These are phyloP conservation scores for Colletotrichum agaves DNA, from an alignment of 2,329 filamentous ascomycete species.

Conservation along the genomic window DNA sequence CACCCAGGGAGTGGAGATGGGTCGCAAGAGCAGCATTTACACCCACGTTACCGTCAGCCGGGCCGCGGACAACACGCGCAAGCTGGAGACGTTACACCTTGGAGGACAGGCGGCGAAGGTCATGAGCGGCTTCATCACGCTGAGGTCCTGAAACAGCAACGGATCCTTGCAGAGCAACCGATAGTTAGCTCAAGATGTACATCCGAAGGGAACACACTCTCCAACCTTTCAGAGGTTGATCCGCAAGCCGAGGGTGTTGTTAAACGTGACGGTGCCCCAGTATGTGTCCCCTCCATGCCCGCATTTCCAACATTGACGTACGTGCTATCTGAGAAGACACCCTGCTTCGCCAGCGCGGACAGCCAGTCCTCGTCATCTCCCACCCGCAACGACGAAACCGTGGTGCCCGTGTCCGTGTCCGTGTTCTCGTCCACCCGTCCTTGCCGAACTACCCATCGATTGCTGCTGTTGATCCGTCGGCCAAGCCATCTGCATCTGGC, in stretches of 20 bases:
- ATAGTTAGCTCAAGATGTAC: neutral
- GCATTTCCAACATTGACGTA: slow-evolving; percentile 57
- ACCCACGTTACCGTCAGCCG: slow-evolving; percentile 7
- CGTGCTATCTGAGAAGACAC: slow-evolving; percentile 48
- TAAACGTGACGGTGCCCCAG: slow-evolving; percentile 41
- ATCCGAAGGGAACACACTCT: neutral
- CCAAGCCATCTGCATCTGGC: slow-evolving; percentile 56
- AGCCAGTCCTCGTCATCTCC: slow-evolving; percentile 57
- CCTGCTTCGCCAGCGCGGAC: slow-evolving; percentile 48
- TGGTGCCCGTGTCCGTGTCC: slow-evolving; percentile 55
- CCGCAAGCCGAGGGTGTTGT: slow-evolving; percentile 40
- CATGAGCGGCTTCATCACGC: slow-evolving; percentile 31
- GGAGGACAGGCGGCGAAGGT: slow-evolving; percentile 30
- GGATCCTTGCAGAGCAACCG: neutral
- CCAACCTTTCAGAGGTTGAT: slow-evolving; percentile 35
- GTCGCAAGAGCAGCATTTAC: slow-evolving; percentile 31
- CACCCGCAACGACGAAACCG: slow-evolving; percentile 50
- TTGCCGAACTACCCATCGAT: slow-evolving; percentile 49
- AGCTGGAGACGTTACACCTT: slow-evolving; percentile 24
- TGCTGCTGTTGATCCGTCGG: slow-evolving; percentile 47
- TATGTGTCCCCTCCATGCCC: slow-evolving; percentile 45
- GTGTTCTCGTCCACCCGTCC: slow-evolving; percentile 52
- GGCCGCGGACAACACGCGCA: neutral
- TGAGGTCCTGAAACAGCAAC: neutral
- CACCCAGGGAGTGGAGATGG: slow-evolving; percentile 38